A percentile compares a stretch with the other conserved stretches of the same genome.
These are phyloP conservation scores for Monoraphidium neglectum DNA, from an alignment of 139 green algal genomes.

Conservation along the genomic window DNA sequence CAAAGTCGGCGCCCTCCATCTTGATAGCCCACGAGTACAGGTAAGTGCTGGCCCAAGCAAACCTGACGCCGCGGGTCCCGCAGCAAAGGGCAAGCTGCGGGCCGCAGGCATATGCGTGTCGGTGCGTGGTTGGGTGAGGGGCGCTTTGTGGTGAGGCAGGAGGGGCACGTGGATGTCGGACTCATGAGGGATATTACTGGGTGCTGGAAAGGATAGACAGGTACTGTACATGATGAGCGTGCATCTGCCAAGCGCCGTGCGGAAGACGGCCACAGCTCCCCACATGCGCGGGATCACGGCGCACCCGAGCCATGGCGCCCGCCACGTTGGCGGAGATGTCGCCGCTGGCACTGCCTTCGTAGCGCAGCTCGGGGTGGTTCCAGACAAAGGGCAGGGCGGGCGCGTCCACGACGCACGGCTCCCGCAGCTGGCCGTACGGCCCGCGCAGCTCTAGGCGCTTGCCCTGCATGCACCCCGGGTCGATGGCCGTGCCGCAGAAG, in stretches of 20 bases:
- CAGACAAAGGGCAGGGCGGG: not conserved
- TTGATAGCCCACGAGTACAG: not conserved
- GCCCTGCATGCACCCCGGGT: not conserved
- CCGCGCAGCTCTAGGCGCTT: not conserved
- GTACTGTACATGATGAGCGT: not conserved
- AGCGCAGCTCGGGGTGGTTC: not conserved
- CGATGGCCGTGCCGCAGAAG: not conserved
- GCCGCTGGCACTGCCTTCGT: not conserved
- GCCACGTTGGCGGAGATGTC: not conserved
- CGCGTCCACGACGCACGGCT: not conserved
- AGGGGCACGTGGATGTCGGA: not conserved
- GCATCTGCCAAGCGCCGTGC: not conserved
- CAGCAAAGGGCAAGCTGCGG: not conserved
- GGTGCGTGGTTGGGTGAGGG: not conserved
- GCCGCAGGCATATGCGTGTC: not conserved
- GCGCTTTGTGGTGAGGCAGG: not conserved
- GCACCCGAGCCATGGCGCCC: not conserved
- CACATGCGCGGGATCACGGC: not conserved
- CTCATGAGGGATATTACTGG: not conserved
- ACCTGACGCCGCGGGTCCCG: not conserved
- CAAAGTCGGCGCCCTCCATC: not conserved
- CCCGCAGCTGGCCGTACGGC: not conserved
- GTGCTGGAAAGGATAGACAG: not conserved
- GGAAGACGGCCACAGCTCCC: not conserved
- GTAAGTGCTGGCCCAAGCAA: not conserved